phyloP scores from a whole-genome alignment of 345 rosid genomes.

The Lagerstroemia speciosa region DNA sequence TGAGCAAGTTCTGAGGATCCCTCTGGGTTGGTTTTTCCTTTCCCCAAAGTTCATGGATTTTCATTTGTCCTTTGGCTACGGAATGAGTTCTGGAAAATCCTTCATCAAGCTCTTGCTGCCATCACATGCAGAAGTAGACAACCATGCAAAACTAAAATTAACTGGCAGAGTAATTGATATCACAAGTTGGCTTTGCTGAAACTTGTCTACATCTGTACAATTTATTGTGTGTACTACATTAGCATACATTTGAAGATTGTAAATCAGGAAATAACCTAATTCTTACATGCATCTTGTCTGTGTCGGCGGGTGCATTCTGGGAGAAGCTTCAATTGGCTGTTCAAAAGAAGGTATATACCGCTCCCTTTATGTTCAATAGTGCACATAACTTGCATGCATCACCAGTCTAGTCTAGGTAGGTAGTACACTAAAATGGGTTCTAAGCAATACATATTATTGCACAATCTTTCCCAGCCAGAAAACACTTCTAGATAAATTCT shows the following conservation, averaged over 20 bases:
- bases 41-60: too few relatives aligned
- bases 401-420: too few relatives aligned
- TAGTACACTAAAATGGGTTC: neutral
- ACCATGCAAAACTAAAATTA: neutral
- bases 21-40: neutral
- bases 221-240: neutral
- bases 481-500: neutral
- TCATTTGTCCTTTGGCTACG: neutral
- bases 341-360: constrained; percentile 68
- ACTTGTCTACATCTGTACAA: too few relatives aligned
- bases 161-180: neutral
- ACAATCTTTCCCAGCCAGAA: neutral
- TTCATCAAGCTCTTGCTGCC: neutral
- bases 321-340: constrained; percentile 56
- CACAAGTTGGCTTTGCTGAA: neutral
- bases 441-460: neutral
- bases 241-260: neutral
- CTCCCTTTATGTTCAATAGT: neutral
- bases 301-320: constrained; percentile 62
- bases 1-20: neutral
- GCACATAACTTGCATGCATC: neutral
- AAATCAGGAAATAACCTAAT: neutral
- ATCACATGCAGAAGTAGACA: neutral
- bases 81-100: neutral
- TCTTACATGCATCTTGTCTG: constrained; percentile 6